Conservation (phyloP, 768 basidiomycete species). For the Hericium erinaceus region DNA sequence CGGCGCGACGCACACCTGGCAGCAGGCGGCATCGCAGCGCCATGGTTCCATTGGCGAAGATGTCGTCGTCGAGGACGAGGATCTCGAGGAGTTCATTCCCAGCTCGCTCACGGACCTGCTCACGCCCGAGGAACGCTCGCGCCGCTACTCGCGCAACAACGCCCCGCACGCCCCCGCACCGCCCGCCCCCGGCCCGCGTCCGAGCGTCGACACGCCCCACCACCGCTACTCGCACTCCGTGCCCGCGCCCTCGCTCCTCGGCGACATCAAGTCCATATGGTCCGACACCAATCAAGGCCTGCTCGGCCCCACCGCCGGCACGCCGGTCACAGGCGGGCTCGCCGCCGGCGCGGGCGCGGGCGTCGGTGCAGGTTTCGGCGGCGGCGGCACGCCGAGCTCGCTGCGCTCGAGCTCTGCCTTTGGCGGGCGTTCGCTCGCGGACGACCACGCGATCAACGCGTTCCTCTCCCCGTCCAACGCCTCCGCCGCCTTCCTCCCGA, state of each 20-base stretch:
- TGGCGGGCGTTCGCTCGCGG: slow-evolving; percentile 17
- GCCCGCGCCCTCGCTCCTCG: slow-evolving; percentile 65
- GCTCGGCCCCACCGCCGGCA: slow-evolving; percentile 23
- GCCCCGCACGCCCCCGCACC: slow-evolving; percentile 24
- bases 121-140: slow-evolving; percentile 77
- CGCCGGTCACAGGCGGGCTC: slow-evolving; percentile 3
- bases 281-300: slow-evolving; percentile 34
- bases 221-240: slow-evolving; percentile 82
- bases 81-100: slow-evolving; percentile 84
- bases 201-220: slow-evolving; percentile 24
- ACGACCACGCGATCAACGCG: slow-evolving; percentile 17
- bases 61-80: slow-evolving; percentile 57
- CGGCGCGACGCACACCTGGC: slow-evolving; percentile 44
- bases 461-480: slow-evolving; percentile 67
- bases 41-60: slow-evolving; percentile 6
- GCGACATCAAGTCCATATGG: slow-evolving; percentile 79
- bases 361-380: slow-evolving; percentile 18
- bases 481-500: slow-evolving; percentile 73
- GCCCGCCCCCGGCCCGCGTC: slow-evolving; percentile 9
- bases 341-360: too few species aligned
- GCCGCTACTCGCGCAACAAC: slow-evolving; percentile 74
- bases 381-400: slow-evolving; percentile 42
- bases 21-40: slow-evolving; percentile 6
- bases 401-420: slow-evolving; percentile 38
- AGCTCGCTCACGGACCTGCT: slow-evolving; percentile 82